phyloP scores from a whole-genome alignment of 2,329 filamentous ascomycete species.

The Colletotrichum higginsianum region DNA sequence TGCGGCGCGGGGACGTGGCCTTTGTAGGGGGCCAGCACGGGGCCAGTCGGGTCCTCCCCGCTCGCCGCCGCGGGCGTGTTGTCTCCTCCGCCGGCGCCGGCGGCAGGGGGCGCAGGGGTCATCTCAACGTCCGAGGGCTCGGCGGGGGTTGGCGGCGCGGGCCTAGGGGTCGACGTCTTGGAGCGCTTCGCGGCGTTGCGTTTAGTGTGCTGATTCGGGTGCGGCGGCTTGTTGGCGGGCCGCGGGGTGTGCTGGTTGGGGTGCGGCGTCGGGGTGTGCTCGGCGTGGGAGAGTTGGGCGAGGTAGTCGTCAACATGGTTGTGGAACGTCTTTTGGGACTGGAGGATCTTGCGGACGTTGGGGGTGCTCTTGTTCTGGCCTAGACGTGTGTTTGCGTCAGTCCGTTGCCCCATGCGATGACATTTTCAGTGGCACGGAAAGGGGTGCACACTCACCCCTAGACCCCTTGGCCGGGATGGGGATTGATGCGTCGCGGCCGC shows the following conservation, averaged over 20 bases:
- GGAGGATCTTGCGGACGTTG: constrained; percentile 82
- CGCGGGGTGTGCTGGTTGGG: constrained; percentile 48
- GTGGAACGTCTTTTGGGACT: constrained; percentile 85
- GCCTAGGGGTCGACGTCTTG: constrained; percentile 38
- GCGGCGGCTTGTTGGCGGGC: constrained; percentile 43
- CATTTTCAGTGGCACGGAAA: not conserved
- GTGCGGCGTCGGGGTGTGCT: constrained; percentile 51
- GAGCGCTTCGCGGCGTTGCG: constrained; percentile 42
- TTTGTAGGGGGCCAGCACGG: constrained; percentile 55
- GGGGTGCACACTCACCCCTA: constrained; percentile 51
- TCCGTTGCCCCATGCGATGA: not conserved
- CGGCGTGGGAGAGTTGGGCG: constrained; percentile 69
- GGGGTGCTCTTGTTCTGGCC: constrained; percentile 73
- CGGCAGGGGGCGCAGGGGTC: constrained; percentile 52
- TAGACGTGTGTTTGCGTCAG: constrained; percentile 42
- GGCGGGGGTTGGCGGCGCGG: not conserved
- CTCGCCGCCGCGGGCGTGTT: not conserved
- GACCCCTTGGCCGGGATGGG: constrained; percentile 72
- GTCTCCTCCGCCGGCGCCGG: not conserved
- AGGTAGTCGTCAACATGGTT: constrained; percentile 87
- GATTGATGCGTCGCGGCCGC: constrained; percentile 80
- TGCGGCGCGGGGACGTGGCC: constrained; percentile 56
- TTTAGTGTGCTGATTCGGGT: constrained; percentile 42
- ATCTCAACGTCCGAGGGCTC: constrained; percentile 55
- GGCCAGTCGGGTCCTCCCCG: not conserved